phyloP scores from a whole-genome alignment of 2,329 filamentous ascomycete species.

The Aspergillus felis region DNA sequence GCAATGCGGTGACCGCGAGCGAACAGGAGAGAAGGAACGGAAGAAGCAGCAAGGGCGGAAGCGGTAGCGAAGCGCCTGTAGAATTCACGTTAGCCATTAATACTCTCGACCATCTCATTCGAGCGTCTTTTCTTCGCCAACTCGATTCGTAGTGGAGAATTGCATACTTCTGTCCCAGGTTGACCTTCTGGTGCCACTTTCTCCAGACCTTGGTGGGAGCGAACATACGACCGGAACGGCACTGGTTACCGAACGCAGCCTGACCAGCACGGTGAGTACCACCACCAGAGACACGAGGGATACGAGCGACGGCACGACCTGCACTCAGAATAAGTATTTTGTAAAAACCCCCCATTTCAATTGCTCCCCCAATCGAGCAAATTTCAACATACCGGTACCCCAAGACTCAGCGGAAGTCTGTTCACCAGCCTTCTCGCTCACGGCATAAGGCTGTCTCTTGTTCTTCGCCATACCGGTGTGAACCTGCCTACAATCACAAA shows the following conservation, averaged over 20 bases:
- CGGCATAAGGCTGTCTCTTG: constrained; percentile 98
- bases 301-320: constrained; percentile 99
- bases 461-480: constrained; percentile 99
- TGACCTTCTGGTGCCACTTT: constrained; percentile 99
- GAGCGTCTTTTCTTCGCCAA: not conserved
- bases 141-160: not conserved
- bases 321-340: constrained; percentile 10
- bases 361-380: constrained; percentile 5
- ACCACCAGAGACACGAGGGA: constrained; percentile 99
- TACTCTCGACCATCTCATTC: not conserved
- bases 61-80: constrained; percentile 89
- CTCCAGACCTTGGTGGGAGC: constrained; percentile 99
- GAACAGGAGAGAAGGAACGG: constrained; percentile 88
- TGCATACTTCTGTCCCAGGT: constrained; percentile 89
- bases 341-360: constrained; percentile 5
- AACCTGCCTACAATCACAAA: constrained; percentile 54
- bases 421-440: constrained; percentile 99
- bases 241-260: constrained; percentile 99
- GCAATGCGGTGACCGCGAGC: constrained; percentile 96
- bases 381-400: constrained; percentile 77
- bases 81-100: constrained; percentile 8
- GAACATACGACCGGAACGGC: constrained; percentile 99
- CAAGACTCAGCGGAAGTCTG: constrained; percentile 99
- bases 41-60: constrained; percentile 94
- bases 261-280: constrained; percentile 99